Base-by-base conservation (phyloP, 495 filamentous ascomycete genomes). In the Aeminium ludgeri region DNA sequence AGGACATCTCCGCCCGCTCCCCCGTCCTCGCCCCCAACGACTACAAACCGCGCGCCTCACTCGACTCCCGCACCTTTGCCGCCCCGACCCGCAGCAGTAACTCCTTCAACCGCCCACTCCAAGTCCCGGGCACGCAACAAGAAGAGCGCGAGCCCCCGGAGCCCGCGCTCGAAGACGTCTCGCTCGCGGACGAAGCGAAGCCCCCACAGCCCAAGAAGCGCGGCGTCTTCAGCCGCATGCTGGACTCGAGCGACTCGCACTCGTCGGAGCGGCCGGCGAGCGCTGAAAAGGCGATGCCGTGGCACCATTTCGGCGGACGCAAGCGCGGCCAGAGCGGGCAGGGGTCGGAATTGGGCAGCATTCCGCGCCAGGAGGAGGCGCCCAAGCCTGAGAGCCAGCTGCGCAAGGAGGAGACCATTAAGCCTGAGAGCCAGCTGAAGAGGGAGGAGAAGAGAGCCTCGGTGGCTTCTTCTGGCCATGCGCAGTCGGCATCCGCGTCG, bases 1-100 rank as follows among this genome's bases (percentile, higher is more conserved):
- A 25, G 23, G 89, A 94, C 55, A 93, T 95, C 37, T 91, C 79
- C 38, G 87, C 87, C 17, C 78, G 80, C 44, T 91, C 84, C 18
- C 89, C 86, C 2, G 58, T 89, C 34, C 51, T 67, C 42, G 20
- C 31, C 2, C 67, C 72, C 38, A 59, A 74, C 8, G 12, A 15
- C 3, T 8, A 25, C 23, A 31, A 27, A 11, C 42, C 72, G 74
- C 40, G 55, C 66, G 27, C 49, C 55, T 25, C 65, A 4, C 36
- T 41, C n/a, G 46, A 42, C 28, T 44, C 39, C 27, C 19, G 38
- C 6, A 43, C 43, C 3, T 45, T 46, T 34, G 27, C 18, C 23
- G 33, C 30, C 1, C 59, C 80, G 80, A 33, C 69, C 72, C 43
- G 65, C 65, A 34, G 67, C 72, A 40, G 57, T 72, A 43, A 41